phyloP scores from a whole-genome alignment of 352 stramenopile species.

The Phytophthora foliorum region DNA sequence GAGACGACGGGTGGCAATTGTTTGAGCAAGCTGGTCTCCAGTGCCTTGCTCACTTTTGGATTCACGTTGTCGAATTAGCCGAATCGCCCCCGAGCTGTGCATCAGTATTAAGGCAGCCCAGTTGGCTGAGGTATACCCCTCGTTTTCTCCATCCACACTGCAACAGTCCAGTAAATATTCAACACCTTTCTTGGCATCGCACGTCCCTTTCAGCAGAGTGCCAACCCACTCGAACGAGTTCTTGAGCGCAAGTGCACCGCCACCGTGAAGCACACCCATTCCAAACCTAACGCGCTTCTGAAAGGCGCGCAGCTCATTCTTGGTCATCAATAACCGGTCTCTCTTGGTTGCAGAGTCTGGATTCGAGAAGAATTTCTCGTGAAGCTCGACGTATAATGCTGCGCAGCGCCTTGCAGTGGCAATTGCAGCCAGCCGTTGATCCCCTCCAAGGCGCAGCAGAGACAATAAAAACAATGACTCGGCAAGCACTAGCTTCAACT shows the following conservation, averaged over 20 bases:
- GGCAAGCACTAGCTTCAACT: slow-evolving; percentile 33
- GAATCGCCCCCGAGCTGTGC: slow-evolving; percentile 35
- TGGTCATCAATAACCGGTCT: slow-evolving; percentile 26
- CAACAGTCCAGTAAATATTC: slow-evolving; percentile 38
- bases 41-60: slow-evolving; percentile 5
- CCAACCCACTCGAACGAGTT: slow-evolving; percentile 41
- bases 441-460: slow-evolving; percentile 37
- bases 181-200: slow-evolving; percentile 37
- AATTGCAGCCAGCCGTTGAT: slow-evolving; percentile 41
- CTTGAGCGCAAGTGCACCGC: slow-evolving; percentile 35
- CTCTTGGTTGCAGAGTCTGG: slow-evolving; percentile 13
- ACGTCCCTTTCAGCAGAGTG: slow-evolving; percentile 20
- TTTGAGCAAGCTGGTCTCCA: slow-evolving; percentile 4
- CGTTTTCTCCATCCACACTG: neutral
- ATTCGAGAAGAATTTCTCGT: slow-evolving; percentile 22
- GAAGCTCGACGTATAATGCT: slow-evolving; percentile 33
- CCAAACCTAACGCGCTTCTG: slow-evolving; percentile 42
- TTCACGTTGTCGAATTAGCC: slow-evolving; percentile 31
- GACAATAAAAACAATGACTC: slow-evolving; percentile 44
- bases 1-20: slow-evolving; percentile 15
- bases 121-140: slow-evolving; percentile 23
- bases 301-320: slow-evolving; percentile 12
- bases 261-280: slow-evolving; percentile 43
- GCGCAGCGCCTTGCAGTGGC: slow-evolving; percentile 38
- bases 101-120: slow-evolving; percentile 49